Evolutionary conservation across 2,329 filamentous ascomycete species (phyloP).

Genomic region (Alternaria alternata): DNA sequence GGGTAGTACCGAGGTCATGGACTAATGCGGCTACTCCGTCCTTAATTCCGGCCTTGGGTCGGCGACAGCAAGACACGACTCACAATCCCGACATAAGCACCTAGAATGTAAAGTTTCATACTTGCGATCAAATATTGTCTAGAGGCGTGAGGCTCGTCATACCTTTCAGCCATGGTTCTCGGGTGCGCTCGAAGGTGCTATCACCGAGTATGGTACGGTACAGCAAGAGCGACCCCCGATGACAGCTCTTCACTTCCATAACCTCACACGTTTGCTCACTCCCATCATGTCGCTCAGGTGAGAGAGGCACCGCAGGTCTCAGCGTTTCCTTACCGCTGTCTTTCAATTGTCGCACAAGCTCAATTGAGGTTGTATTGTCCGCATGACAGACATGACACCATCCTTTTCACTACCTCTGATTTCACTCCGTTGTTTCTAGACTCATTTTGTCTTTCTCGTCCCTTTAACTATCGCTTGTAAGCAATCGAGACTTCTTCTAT

Average conservation of each 20-base stretch:
- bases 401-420: background rate
- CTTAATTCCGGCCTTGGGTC: background rate
- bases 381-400: background rate
- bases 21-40: slow-evolving; percentile 10
- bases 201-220: background rate
- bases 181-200: background rate
- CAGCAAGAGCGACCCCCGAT: slow-evolving; percentile 4
- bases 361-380: slow-evolving; percentile 6
- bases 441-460: background rate
- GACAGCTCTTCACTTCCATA: slow-evolving; percentile 15
- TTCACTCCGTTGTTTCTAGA: background rate
- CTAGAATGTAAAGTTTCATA: background rate
- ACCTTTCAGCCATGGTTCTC: background rate
- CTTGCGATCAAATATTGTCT: background rate
- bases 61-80: background rate
- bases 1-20: slow-evolving; percentile 24
- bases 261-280: background rate
- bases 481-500: background rate
- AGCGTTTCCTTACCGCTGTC: background rate
- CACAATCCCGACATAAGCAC: background rate
- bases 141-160: background rate
- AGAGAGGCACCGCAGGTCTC: background rate
- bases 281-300: background rate
- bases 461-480: background rate
- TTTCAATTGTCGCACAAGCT: background rate